Conservation (phyloP, 371 early-diverging fungal genomes). For the Smittium mucronatum region DNA sequence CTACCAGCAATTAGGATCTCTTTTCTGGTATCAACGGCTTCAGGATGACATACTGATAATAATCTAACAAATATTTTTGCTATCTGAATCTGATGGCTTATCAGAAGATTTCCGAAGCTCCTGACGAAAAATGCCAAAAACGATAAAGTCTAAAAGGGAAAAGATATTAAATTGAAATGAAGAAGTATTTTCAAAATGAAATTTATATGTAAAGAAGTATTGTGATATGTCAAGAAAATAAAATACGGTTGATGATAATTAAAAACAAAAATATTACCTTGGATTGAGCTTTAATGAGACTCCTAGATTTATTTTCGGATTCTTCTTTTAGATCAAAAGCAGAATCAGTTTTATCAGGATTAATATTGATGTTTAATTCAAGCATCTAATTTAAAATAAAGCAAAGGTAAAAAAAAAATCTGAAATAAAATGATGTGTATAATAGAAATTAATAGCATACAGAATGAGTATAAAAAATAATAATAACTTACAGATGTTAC, state of each 20-base stretch:
- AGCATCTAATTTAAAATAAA: too few relatives aligned
- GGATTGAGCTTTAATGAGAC: conserved; percentile 31
- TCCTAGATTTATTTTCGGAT: conserved; percentile 17
- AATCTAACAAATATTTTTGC: conserved; percentile 79
- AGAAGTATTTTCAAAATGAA: too few relatives aligned
- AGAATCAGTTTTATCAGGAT: background rate
- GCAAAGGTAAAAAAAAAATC: too few relatives aligned
- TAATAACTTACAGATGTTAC: conserved; percentile 40
- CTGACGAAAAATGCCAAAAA: conserved; percentile 90
- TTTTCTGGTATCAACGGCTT: conserved; percentile 83
- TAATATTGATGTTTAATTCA: conserved; percentile 21
- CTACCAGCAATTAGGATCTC: conserved; percentile 89
- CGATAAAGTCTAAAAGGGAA: conserved; percentile 55
- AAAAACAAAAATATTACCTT: conserved; percentile 24
- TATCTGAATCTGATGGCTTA: conserved; percentile 64
- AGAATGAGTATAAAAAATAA: background rate
- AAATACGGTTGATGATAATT: too few relatives aligned
- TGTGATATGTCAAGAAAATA: too few relatives aligned
- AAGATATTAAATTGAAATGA: background rate
- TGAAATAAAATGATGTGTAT: too few relatives aligned
- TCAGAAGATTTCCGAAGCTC: conserved; percentile 51
- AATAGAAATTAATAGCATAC: too few relatives aligned
- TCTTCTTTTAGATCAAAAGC: background rate
- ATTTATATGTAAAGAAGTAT: too few relatives aligned
- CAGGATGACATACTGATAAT: conserved; percentile 85